Evolutionary conservation across 805 yeast genomes (phyloP).

Genomic region (Pichia scutulata): DNA sequence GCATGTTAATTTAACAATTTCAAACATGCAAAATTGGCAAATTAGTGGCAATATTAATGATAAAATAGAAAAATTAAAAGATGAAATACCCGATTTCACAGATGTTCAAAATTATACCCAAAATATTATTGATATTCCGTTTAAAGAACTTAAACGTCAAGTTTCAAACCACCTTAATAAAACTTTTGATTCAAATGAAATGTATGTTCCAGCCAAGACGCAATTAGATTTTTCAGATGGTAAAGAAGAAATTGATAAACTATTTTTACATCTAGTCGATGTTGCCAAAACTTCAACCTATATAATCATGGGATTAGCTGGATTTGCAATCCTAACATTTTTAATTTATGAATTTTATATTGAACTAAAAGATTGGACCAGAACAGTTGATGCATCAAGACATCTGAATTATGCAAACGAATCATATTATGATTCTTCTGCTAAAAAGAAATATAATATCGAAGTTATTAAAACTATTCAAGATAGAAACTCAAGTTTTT

Average conservation of each 20-base stretch:
- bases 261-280: slow-evolving; percentile 28
- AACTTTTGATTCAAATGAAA: slow-evolving; percentile 17
- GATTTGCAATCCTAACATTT: slow-evolving; percentile 32
- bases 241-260: slow-evolving; percentile 31
- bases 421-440: slow-evolving; percentile 8
- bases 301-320: slow-evolving; percentile 32
- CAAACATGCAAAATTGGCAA: slow-evolving; percentile 44
- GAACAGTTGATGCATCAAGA: slow-evolving; percentile 30
- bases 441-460: slow-evolving; percentile 14
- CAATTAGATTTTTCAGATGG: slow-evolving; percentile 34
- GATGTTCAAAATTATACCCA: slow-evolving; percentile 55
- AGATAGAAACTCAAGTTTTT: slow-evolving; percentile 16
- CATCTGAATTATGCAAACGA: slow-evolving; percentile 14
- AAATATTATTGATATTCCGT: slow-evolving; percentile 49
- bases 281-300: slow-evolving; percentile 31
- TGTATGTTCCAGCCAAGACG: slow-evolving; percentile 36
- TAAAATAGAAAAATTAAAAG: slow-evolving; percentile 44
- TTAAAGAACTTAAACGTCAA: slow-evolving; percentile 37
- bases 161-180: slow-evolving; percentile 23
- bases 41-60: slow-evolving; percentile 61
- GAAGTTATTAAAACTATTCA: slow-evolving; percentile 23
- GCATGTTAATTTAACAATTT: slow-evolving; percentile 52
- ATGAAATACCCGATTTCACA: slow-evolving; percentile 57
- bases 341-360: slow-evolving; percentile 37
- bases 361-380: slow-evolving; percentile 43